Evolutionary conservation across 257 asterid species (phyloP).

Genomic region (Cinchona pubescens): DNA sequence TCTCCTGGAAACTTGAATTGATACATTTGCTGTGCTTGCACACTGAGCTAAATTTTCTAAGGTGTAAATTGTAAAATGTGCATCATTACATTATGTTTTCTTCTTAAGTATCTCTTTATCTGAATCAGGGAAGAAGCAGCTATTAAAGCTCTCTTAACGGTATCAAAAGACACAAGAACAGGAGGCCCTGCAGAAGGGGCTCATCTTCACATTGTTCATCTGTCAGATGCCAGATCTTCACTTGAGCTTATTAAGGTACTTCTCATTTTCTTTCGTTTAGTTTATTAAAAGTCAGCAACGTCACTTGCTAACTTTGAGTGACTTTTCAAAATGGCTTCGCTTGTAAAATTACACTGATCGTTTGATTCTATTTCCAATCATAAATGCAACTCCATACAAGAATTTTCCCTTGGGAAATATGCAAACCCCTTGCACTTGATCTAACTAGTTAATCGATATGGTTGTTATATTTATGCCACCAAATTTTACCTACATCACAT

Average conservation of each 20-base stretch:
- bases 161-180: slow-evolving; percentile 54
- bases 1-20: not conserved
- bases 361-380: not conserved
- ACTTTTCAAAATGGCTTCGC: not conserved
- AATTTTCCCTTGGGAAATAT: no score
- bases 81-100: not conserved
- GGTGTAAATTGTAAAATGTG: not conserved
- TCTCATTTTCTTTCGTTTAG: not conserved
- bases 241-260: slow-evolving; percentile 76
- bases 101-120: not conserved
- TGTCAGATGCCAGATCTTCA: slow-evolving; percentile 81
- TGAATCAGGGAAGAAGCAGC: slow-evolving; percentile 83
- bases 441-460: not conserved
- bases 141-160: slow-evolving; percentile 62
- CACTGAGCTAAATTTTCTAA: not conserved
- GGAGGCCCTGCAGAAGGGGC: slow-evolving; percentile 95
- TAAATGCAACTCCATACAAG: not conserved
- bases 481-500: no score
- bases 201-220: slow-evolving; percentile 91
- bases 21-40: not conserved
- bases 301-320: not conserved
- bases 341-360: not conserved
- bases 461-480: not conserved
- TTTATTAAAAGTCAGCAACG: not conserved
- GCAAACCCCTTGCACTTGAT: not conserved